Evolutionary conservation across 768 basidiomycete species (phyloP).

Genomic region (Kwoniella botswanensis): DNA sequence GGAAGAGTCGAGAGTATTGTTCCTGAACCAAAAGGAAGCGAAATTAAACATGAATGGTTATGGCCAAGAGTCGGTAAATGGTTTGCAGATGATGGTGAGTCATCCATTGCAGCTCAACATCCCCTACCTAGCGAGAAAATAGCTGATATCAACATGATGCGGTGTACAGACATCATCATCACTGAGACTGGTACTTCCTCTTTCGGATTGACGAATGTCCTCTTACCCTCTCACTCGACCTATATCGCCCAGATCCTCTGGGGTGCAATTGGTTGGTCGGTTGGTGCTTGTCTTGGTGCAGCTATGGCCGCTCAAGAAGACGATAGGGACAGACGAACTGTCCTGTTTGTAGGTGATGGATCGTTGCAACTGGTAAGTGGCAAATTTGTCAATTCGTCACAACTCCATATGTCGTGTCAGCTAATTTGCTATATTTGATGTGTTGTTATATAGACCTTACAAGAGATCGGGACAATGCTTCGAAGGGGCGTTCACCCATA

Average conservation of each 20-base stretch:
- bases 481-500: constrained; percentile 74
- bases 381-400: too few species aligned
- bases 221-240: constrained; percentile 71
- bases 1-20: constrained; percentile 32
- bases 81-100: constrained; percentile 68
- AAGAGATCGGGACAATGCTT: constrained; percentile 78
- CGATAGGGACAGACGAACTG: constrained; percentile 66
- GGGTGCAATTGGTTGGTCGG: constrained; percentile 91
- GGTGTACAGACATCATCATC: constrained; percentile 66
- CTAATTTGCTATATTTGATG: too few species aligned
- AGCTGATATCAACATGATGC: neutral
- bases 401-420: too few species aligned
- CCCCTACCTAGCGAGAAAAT: neutral
- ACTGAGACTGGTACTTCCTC: constrained; percentile 88
- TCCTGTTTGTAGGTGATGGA: constrained; percentile 74
- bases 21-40: constrained; percentile 36
- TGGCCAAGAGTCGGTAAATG: constrained; percentile 80
- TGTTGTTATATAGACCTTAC: constrained; percentile 62
- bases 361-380: constrained; percentile 45
- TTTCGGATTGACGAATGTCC: constrained; percentile 83
- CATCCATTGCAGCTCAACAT: neutral
- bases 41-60: constrained; percentile 79
- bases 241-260: constrained; percentile 70
- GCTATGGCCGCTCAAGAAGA: constrained; percentile 76
- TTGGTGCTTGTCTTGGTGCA: constrained; percentile 75